Evolutionary conservation across 2,329 filamentous ascomycete species (phyloP), one percentile per base, ranked within the genome.

Genomic region (Aspergillus fischeri): DNA sequence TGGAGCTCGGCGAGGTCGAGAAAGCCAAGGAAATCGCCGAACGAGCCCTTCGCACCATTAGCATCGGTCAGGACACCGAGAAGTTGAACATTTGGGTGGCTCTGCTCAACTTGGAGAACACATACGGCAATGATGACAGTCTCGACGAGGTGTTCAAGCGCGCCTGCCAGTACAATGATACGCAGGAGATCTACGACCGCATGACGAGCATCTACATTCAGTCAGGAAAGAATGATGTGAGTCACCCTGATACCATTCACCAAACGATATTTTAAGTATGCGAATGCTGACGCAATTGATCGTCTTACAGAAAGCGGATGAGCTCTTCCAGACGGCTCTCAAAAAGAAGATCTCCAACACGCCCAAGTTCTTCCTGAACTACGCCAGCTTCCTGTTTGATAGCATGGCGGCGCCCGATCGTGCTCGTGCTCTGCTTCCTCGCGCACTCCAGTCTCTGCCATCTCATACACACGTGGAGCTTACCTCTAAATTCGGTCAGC

Each of bases 41-140:
- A 76, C 89, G 94, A 60, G 94, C 94, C 20, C 84, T 97, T 62
- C 87, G 88, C 70, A 95, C 89, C 17, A 97, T 99, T 78, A 90
- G 91, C 74, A 91, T 95, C 60, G 86, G 90, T 27, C 92, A 97
- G 72, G 90, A 96, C 72, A 86, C 87, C 2, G 94, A 97, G 76
- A 97, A 97, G 77, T 80, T 96, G 66, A 96, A 97, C 73, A 86
- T 97, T 53, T 99, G 94, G 95, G 87, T 95, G 58, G 94, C 92
- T 0, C 86, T 93, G 71, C 85, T 99, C 66, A 97, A 99, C 78
- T 79, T 99, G 65, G 94, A 99, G 76, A 92, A 94, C 62, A 87
- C 89, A 6, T 97, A 95, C 70, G 91, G 91, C 60, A 90, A 83
- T 63, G 89, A 94, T 57, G 90, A 94, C 58, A 87, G 84, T 0